Base-by-base conservation (phyloP, 345 rosid species). In the Melaleuca quinquenervia region DNA sequence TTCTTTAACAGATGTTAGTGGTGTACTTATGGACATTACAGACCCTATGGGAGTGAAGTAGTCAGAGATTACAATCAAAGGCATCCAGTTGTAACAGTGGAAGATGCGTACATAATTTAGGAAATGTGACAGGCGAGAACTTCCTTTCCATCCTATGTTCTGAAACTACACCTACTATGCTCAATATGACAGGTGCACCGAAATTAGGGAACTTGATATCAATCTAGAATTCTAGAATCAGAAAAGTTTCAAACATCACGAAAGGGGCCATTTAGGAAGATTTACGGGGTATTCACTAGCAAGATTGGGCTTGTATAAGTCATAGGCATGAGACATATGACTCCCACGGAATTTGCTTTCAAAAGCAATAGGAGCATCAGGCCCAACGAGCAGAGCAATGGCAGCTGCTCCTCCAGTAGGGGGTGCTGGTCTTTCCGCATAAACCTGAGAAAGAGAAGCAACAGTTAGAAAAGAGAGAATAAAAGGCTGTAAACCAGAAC, bases 401-500 rank as follows among this genome's bases (percentile, higher is more conserved):
- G 99, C 99, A 84, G 97, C 99, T 10, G 99, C 99, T 91, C 99
- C 99, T 87, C 99, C 99, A 84, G 99, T 98, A 22, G 99, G 99
- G 52, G 99, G 92, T 6, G 99, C 99, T 3, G 99, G 99, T 88
- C 99, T 99, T 94, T 98, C 99, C 13, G 99, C 99, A 90, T 98
- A 98, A 82, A 98, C 99, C 99, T 98, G 96, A 91, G 86, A 75
- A 82, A 56, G 88, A 87, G 84, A 55, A 82, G 8, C 53, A 50
- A 78, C 45, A 36, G 12, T 83, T 75, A 91, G 84, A 86, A 84
- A 84, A 52, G 82, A 45, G 80, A 86, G 75, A 36, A 84, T n/a
- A 55, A 36, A 82, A 27, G 41, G 41, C 41, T 41, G 41, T 41
- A 41, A 41, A 41, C 29, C 26, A 2, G 26, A 13, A 50, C 11